Base-by-base conservation (phyloP, 805 yeast genomes). In the Hanseniaspora nectarophila region DNA sequence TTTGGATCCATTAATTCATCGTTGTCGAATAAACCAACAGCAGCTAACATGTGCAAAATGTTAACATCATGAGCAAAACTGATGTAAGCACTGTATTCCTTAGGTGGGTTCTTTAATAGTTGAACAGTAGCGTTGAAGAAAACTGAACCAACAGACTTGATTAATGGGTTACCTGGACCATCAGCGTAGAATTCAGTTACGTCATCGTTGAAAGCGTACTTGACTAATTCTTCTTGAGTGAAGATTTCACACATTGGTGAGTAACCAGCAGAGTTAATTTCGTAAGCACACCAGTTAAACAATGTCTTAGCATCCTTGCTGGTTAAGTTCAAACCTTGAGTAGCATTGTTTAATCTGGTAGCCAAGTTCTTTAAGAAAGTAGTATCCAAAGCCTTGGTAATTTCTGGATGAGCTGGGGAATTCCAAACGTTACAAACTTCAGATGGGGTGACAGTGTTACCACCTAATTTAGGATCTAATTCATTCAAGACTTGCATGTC, bases 1-100 rank as follows among this genome's bases (percentile, higher is more conserved):
- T 73, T 72, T 21, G 67, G 59, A 5, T 77, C 71, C 56, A 80
- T 63, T 48, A 66, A 66, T 29, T 64, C 58, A 20, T 62, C 67
- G 10, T 63, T 59, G 28, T 60, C 67, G 33, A 64, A 63, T 28
- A 84, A 62, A 9, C 86, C 88, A 43, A 85, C 65, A 2, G 90
- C 84, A 31, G 85, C 70, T 58, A 81, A 67, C 57, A 73, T 78
- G 38, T 80, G 69, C 56, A 78, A 70, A 39, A 85, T 65, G 56
- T 81, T 82, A 33, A 82, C 75, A 62, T 86, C 95, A 61, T 86
- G 95, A 13, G 85, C 72, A 69, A 85, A 81, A 58, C 79, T 82
- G 57, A 83, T 70, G 71, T 81, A 81, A 44, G 84, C 69, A 53
- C 75, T 73, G 61, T 64, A 76, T 54, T 69, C 72, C 54, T 72